Conservation (phyloP, 2,329 filamentous ascomycete genomes). For the Simplicillium sp. region DNA sequence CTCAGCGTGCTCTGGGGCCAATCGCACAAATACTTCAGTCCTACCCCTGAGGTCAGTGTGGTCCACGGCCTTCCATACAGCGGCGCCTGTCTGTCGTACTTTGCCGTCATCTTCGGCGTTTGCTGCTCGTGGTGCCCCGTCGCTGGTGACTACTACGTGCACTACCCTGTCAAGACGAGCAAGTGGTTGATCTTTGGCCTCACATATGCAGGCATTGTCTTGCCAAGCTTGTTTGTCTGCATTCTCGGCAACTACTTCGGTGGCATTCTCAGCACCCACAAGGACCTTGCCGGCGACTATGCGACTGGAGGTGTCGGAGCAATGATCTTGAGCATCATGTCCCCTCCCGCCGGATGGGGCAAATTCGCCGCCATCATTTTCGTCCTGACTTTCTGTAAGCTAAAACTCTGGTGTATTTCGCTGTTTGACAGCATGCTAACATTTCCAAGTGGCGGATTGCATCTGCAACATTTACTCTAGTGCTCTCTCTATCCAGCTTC, state of each 20-base stretch:
- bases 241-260: slow-evolving; percentile 7
- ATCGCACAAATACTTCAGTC: slow-evolving; percentile 8
- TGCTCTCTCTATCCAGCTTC: slow-evolving; percentile 11
- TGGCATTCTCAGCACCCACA: not conserved
- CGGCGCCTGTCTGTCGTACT: slow-evolving; percentile 9
- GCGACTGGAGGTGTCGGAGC: not conserved
- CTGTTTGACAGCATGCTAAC: not conserved
- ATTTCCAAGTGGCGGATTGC: slow-evolving; percentile 4
- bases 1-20: slow-evolving; percentile 11
- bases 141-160: slow-evolving; percentile 10
- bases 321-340: not conserved
- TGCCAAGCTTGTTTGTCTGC: slow-evolving; percentile 9
- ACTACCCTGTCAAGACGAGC: slow-evolving; percentile 9
- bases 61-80: slow-evolving; percentile 4
- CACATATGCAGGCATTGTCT: slow-evolving; percentile 8
- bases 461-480: slow-evolving; percentile 13
- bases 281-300: not conserved
- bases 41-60: slow-evolving; percentile 1
- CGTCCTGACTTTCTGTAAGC: slow-evolving; percentile 1
- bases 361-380: not conserved
- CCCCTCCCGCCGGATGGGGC: not conserved
- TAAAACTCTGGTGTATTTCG: not conserved
- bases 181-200: slow-evolving; percentile 9
- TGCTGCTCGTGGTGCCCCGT: slow-evolving; percentile 8
- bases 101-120: slow-evolving; percentile 12